Percentiles rank a stretch among this genome's conserved stretches.
These are phyloP conservation scores for Acacia pycnantha DNA, from an alignment of 331 rosid genomes.

Conservation along the genomic window DNA sequence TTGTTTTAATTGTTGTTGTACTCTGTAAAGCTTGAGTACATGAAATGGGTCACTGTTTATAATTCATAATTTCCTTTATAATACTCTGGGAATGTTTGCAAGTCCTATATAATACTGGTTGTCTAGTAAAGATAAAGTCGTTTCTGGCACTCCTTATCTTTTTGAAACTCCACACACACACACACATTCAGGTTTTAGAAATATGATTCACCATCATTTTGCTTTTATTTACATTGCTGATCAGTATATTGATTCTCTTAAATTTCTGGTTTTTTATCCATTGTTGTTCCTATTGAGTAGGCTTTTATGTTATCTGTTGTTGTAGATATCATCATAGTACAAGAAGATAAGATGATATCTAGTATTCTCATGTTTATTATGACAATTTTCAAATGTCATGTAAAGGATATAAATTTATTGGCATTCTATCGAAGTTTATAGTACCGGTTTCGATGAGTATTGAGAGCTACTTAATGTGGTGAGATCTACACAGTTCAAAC, in stretches of 20 bases:
- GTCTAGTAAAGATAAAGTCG: background rate
- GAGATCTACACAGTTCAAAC: too few species aligned
- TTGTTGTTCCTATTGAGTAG: background rate
- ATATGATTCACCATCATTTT: background rate
- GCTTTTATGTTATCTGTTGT: background rate
- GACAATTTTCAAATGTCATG: background rate
- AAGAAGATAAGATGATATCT: background rate
- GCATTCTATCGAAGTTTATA: background rate
- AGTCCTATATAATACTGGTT: background rate
- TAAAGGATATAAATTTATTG: background rate
- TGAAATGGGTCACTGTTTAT: constrained; percentile 11
- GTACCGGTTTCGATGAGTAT: too few species aligned
- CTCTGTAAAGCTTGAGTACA: constrained; percentile 22
- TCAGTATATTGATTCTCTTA: background rate
- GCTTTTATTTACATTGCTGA: background rate
- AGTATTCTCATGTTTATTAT: background rate
- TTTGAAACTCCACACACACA: background rate
- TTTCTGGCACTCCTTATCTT: background rate
- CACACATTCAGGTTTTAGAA: background rate
- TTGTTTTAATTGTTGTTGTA: constrained; percentile 18
- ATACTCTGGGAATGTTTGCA: background rate
- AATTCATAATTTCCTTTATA: constrained; percentile 9
- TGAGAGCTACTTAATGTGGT: too few species aligned
- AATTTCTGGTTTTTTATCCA: background rate
- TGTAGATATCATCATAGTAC: background rate